A percentile compares a stretch with the other conserved stretches of the same genome.
Conservation (phyloP, 2,329 filamentous ascomycete species). For the Hawksworthiomyces lignivorus region DNA sequence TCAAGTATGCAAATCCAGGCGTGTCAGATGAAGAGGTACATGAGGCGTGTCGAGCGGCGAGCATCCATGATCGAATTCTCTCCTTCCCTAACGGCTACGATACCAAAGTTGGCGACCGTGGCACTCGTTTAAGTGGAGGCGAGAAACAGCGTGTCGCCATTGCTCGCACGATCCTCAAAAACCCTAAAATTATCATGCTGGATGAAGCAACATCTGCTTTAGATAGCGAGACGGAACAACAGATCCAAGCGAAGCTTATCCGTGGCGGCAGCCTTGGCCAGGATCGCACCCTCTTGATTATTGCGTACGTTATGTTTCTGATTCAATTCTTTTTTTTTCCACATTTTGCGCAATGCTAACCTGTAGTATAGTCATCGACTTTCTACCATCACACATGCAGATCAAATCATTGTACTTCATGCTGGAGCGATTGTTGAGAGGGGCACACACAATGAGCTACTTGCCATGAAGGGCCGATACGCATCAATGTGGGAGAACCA, state of each 20-base stretch:
- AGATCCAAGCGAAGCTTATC: conserved; percentile 61
- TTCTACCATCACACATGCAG: conserved; percentile 41
- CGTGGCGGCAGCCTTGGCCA: conserved; percentile 56
- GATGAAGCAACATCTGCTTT: conserved; percentile 67
- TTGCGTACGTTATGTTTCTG: conserved; percentile 56
- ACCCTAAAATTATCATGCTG: conserved; percentile 60
- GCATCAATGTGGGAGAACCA: conserved; percentile 86
- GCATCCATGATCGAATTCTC: conserved; percentile 47
- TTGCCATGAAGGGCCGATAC: conserved; percentile 65
- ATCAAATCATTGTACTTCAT: conserved; percentile 21
- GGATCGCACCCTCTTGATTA: conserved; percentile 88
- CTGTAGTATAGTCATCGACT: conserved; percentile 55
- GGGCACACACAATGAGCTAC: conserved; percentile 54
- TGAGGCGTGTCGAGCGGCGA: conserved; percentile 43
- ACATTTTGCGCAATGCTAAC: background rate
- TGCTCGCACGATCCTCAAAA: conserved; percentile 59
- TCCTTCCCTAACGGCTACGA: conserved; percentile 45
- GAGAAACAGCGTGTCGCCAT: conserved; percentile 54
- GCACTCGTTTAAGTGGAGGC: conserved; percentile 49
- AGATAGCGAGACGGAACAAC: conserved; percentile 52
- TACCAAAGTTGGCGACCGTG: conserved; percentile 46
- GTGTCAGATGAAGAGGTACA: conserved; percentile 42
- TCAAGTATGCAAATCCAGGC: conserved; percentile 42
- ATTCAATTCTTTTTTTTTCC: background rate
- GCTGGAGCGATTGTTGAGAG: conserved; percentile 17